A percentile compares a stretch with the other conserved stretches of the same genome.
These are phyloP conservation scores for Boletus sp. DNA, from an alignment of 768 basidiomycete species.

Conservation along the genomic window DNA sequence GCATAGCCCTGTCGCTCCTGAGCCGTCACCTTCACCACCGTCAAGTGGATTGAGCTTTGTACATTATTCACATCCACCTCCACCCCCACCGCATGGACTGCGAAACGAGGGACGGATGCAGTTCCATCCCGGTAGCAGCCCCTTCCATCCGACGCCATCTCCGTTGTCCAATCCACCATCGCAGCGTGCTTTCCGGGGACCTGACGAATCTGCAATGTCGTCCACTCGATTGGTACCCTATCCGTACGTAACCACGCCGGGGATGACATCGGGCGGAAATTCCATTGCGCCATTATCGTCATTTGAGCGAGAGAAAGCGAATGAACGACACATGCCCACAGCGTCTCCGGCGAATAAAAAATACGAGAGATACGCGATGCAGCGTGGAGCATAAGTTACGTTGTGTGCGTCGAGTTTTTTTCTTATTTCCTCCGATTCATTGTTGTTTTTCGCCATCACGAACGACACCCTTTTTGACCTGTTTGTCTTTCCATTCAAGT, in stretches of 20 bases:
- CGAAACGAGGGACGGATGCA: slow-evolving; percentile 31
- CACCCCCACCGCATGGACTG: slow-evolving; percentile 34
- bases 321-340: slow-evolving; percentile 48
- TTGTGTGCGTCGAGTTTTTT: neutral
- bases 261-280: slow-evolving; percentile 31
- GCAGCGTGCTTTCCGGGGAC: slow-evolving; percentile 35
- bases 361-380: slow-evolving; percentile 29
- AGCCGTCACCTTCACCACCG: slow-evolving; percentile 68
- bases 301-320: slow-evolving; percentile 56
- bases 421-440: neutral
- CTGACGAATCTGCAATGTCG: slow-evolving; percentile 36
- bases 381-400: slow-evolving; percentile 16
- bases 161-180: slow-evolving; percentile 27
- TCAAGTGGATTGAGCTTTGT: slow-evolving; percentile 52
- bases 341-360: slow-evolving; percentile 39
- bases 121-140: slow-evolving; percentile 18
- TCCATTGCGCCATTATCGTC: slow-evolving; percentile 35
- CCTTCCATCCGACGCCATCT: slow-evolving; percentile 45
- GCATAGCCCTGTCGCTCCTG: slow-evolving; percentile 38
- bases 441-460: neutral
- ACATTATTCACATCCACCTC: slow-evolving; percentile 46
- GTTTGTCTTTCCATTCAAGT: slow-evolving; percentile 5
- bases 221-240: slow-evolving; percentile 35
- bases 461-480: neutral
- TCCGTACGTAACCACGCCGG: slow-evolving; percentile 38